These are phyloP conservation scores for Capronia coronata DNA, from an alignment of 2,329 filamentous ascomycete species.

Conservation along the genomic window DNA sequence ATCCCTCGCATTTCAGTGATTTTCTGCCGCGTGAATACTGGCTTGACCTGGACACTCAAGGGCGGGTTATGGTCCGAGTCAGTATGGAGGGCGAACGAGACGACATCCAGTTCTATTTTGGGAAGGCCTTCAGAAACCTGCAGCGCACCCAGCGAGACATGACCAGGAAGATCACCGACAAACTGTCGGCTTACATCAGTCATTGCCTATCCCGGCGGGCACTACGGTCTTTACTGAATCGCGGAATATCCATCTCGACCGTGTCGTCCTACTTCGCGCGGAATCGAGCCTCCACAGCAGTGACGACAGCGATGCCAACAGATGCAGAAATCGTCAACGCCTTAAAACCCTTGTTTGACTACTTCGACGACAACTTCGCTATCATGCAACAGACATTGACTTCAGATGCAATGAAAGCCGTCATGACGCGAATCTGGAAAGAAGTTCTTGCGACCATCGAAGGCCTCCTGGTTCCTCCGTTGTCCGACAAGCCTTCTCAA, in stretches of 20 bases:
- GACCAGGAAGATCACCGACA: slow-evolving; percentile 96
- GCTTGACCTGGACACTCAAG: slow-evolving; percentile 94
- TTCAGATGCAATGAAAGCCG: slow-evolving; percentile 91
- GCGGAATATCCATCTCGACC: slow-evolving; percentile 64
- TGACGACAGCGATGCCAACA: slow-evolving; percentile 52
- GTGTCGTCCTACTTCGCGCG: slow-evolving; percentile 61
- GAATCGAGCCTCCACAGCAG: slow-evolving; percentile 37
- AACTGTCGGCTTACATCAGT: slow-evolving; percentile 92
- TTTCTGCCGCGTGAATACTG: slow-evolving; percentile 95
- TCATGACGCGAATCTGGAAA: slow-evolving; percentile 98
- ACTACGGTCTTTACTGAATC: slow-evolving; percentile 65
- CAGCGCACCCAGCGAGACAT: slow-evolving; percentile 97
- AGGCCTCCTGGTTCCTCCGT: slow-evolving; percentile 77
- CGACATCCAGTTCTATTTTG: slow-evolving; percentile 97
- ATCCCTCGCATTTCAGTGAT: slow-evolving; percentile 93
- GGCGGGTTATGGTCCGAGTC: slow-evolving; percentile 77
- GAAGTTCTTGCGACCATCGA: slow-evolving; percentile 92
- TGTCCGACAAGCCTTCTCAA: slow-evolving; percentile 87
- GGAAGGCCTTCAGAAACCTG: slow-evolving; percentile 88
- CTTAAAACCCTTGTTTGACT: slow-evolving; percentile 76
- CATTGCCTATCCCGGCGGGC: slow-evolving; percentile 78
- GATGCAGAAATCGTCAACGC: slow-evolving; percentile 71
- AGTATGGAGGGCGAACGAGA: slow-evolving; percentile 99
- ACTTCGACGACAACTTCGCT: slow-evolving; percentile 97
- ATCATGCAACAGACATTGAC: slow-evolving; percentile 98